These are phyloP conservation scores for Phytophthora parvispora DNA, from an alignment of 352 stramenopile genomes.

Conservation along the genomic window DNA sequence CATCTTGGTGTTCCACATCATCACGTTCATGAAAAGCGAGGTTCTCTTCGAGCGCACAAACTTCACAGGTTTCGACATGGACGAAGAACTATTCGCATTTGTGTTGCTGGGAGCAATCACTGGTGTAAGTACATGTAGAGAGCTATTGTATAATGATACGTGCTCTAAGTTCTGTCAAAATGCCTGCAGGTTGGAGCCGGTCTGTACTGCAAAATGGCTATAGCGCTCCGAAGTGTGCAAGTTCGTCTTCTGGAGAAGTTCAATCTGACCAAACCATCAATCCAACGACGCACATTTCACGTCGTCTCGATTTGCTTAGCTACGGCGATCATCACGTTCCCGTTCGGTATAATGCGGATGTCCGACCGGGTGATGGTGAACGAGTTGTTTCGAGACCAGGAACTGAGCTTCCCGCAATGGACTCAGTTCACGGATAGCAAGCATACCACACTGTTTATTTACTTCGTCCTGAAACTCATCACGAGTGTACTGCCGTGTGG, in stretches of 20 bases:
- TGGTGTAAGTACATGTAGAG: conserved; percentile 49
- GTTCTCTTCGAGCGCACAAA: conserved; percentile 83
- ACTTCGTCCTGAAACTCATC: conserved; percentile 79
- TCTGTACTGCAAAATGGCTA: conserved; percentile 69
- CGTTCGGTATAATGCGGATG: conserved; percentile 75
- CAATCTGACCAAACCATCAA: conserved; percentile 58
- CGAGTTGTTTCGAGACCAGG: conserved; percentile 78
- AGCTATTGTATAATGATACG: background rate
- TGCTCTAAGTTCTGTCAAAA: background rate
- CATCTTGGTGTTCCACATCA: conserved; percentile 82
- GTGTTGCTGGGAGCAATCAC: conserved; percentile 72
- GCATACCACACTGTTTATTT: conserved; percentile 71
- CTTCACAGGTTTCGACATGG: conserved; percentile 84
- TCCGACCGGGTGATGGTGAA: conserved; percentile 82
- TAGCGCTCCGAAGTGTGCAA: conserved; percentile 56
- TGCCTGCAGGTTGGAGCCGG: conserved; percentile 60
- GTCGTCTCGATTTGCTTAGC: conserved; percentile 70
- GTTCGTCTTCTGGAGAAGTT: conserved; percentile 62
- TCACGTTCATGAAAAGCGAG: conserved; percentile 79
- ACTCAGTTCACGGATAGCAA: conserved; percentile 70
- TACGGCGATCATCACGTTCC: conserved; percentile 73
- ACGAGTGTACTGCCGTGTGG: conserved; percentile 78
- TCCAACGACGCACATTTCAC: conserved; percentile 64
- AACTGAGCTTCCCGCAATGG: conserved; percentile 67
- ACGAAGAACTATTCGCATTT: conserved; percentile 83